phyloP scores from a whole-genome alignment of 2,329 filamentous ascomycete genomes.

The Phaeomoniella chlamydospora region DNA sequence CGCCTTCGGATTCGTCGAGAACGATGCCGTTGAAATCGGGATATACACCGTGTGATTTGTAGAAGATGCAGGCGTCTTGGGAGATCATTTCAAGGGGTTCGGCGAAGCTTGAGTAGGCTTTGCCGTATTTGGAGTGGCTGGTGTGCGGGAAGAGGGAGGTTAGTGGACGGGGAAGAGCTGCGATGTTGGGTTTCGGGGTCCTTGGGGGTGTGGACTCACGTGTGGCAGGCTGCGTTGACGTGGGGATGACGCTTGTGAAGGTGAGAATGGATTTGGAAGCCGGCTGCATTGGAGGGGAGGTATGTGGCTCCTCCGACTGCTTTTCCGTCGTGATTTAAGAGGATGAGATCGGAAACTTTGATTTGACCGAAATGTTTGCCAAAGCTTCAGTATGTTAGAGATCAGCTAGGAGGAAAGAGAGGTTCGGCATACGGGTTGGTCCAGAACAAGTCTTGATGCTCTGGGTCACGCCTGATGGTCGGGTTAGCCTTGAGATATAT shows the following conservation, averaged over 20 bases:
- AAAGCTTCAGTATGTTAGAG: neutral
- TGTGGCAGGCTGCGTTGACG: constrained; percentile 22
- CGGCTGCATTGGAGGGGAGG: constrained; percentile 28
- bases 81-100: constrained; percentile 31
- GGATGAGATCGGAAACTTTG: constrained; percentile 25
- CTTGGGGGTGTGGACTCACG: constrained; percentile 1
- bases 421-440: constrained; percentile 28
- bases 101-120: constrained; percentile 32
- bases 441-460: constrained; percentile 23
- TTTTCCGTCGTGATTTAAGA: constrained; percentile 26
- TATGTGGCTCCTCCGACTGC: constrained; percentile 24
- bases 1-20: constrained; percentile 36
- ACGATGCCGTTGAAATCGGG: constrained; percentile 37
- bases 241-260: constrained; percentile 40
- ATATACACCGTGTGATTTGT: constrained; percentile 22
- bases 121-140: constrained; percentile 27
- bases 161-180: no score
- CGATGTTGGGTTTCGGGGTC: no score
- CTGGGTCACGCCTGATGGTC: constrained; percentile 18
- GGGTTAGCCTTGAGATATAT: neutral
- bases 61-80: constrained; percentile 29
- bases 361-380: constrained; percentile 26
- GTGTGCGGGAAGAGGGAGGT: constrained; percentile 16
- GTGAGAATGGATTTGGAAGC: constrained; percentile 31
- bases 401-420: no score